Evolutionary conservation across 805 yeast species (phyloP), one percentile per base, ranked within the genome.

Genomic region (Pichia membranifaciens): DNA sequence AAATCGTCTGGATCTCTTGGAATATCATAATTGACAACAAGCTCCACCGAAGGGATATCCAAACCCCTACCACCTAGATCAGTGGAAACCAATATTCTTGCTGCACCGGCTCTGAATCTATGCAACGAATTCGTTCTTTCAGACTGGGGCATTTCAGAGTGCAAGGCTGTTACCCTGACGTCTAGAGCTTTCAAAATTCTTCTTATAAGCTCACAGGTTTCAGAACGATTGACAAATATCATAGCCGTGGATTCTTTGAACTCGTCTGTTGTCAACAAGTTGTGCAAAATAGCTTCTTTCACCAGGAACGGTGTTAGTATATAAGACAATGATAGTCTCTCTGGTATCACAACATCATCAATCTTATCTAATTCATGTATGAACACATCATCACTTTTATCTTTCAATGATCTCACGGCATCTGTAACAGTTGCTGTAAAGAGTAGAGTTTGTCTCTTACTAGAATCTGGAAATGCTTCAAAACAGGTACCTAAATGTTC

Each of bases 361-460:
- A 80, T 75, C 28, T 77, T 75, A 41, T 84, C 87, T 17, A 84
- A 79, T 65, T 88, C 95, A 61, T 85, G 89, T 46, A 86, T 64
- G 58, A 79, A 85, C 1, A 79, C 81, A 10, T 80, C 75, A 9
- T 67, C 68, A 15, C 81, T 79, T 48, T 74, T 76, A 46, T 85
- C 84, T 53, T 84, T 84, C 49, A 93, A 71, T 0, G 87, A 75
- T 52, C 95, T 72, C 2, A 93, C 97, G 1, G 95, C 83, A 58
- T 89, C 96, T 0, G 98, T 91, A 16, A 93, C 86, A 0, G 99
- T 93, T 10, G 99, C 99, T 0, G 99, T 93, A 67, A 93, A 93
- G 34, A 93, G 67, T 37, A 91, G 69, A 0, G 97, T 93, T 65
- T 91, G 98, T 58, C 99, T 77, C 47, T 77, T 71, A 3, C 72